Percentiles rank a stretch among this genome's conserved stretches.
Conservation (phyloP, 1,284 basidiomycete genomes). For the Trichosporon sp. region DNA sequence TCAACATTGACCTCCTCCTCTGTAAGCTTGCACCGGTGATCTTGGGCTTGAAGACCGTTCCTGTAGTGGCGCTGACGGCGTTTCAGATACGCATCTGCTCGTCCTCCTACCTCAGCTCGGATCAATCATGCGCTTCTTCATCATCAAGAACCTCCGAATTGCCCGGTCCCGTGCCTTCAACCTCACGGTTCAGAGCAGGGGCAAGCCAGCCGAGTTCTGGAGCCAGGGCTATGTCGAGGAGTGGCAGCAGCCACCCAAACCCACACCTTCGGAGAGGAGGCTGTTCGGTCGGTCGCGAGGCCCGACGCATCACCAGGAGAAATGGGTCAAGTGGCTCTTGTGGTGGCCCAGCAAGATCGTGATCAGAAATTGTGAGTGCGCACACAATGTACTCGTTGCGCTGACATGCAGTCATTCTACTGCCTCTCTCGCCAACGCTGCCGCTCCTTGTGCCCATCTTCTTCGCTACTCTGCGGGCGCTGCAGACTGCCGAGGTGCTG, state of each 20-base stretch:
- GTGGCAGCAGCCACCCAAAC: constrained; percentile 63
- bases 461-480: constrained; percentile 61
- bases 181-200: constrained; percentile 69
- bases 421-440: constrained; percentile 60
- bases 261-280: constrained; percentile 27
- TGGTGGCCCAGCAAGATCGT: constrained; percentile 55
- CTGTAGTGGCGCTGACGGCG: not conserved
- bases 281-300: constrained; percentile 7
- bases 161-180: constrained; percentile 65
- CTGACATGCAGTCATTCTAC: constrained; percentile 57
- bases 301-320: constrained; percentile 25
- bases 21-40: constrained; percentile 30
- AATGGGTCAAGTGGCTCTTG: constrained; percentile 47
- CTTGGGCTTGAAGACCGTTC: too few species aligned
- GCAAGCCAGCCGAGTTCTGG: constrained; percentile 78
- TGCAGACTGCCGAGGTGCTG: constrained; percentile 63
- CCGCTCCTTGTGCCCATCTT: constrained; percentile 64
- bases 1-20: constrained; percentile 35
- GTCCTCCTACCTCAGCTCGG: constrained; percentile 68
- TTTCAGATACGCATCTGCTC: constrained; percentile 64
- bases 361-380: constrained; percentile 52
- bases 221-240: constrained; percentile 71
- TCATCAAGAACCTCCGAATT: constrained; percentile 67
- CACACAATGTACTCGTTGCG: not conserved
- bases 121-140: constrained; percentile 68